Percentiles rank a stretch among this genome's conserved stretches.
phyloP scores from a whole-genome alignment of 2,329 filamentous ascomycete species.

The Macrophomina phaseolina region DNA sequence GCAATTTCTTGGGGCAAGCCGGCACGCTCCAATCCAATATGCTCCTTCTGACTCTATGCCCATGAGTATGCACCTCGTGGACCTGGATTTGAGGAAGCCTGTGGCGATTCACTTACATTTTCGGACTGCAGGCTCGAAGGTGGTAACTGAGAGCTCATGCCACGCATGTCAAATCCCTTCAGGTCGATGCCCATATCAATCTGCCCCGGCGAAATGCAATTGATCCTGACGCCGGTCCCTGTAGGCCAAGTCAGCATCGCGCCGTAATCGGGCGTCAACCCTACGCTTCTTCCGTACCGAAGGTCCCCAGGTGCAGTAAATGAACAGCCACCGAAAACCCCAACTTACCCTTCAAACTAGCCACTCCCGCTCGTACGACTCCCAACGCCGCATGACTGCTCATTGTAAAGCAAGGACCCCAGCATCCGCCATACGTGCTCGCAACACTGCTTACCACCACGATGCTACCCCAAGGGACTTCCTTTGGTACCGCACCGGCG shows the following conservation, averaged over 20 bases:
- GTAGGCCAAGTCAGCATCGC: not conserved
- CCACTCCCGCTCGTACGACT: constrained; percentile 64
- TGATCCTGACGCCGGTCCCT: constrained; percentile 62
- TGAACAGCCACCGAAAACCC: too few species aligned
- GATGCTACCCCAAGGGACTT: constrained; percentile 65
- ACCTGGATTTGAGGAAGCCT: not conserved
- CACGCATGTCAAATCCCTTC: constrained; percentile 56
- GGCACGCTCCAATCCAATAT: constrained; percentile 64
- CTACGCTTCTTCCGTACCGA: too few species aligned
- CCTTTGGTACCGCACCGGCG: constrained; percentile 66
- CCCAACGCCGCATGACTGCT: constrained; percentile 65
- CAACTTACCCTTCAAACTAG: constrained; percentile 56
- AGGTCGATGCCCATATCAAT: constrained; percentile 56
- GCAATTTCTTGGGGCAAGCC: constrained; percentile 65
- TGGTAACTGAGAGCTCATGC: constrained; percentile 61
- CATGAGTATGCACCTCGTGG: not conserved
- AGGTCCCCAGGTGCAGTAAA: too few species aligned
- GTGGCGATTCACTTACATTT: constrained; percentile 39
- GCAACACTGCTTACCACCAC: constrained; percentile 66
- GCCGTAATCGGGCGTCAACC: too few species aligned
- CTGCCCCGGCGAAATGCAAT: constrained; percentile 57
- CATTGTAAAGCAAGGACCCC: constrained; percentile 68
- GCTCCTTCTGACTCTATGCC: constrained; percentile 51
- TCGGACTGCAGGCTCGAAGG: constrained; percentile 60
- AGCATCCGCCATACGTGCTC: constrained; percentile 62